Evolutionary conservation across 2,329 filamentous ascomycete genomes (phyloP).

Genomic region (Epichloe brachyelytri): DNA sequence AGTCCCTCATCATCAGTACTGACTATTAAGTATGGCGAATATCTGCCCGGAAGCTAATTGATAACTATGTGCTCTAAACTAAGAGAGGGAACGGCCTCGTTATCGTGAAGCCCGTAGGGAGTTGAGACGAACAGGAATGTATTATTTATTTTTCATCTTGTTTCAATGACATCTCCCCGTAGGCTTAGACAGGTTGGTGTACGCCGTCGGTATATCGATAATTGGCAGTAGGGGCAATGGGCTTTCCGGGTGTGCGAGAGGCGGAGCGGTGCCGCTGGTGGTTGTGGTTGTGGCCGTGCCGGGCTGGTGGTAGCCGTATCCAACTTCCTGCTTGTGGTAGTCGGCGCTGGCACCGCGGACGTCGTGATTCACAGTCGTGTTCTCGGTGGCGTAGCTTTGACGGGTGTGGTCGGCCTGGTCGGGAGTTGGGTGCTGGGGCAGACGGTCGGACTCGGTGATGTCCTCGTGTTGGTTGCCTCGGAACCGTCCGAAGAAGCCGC

Average conservation of each 20-base stretch:
- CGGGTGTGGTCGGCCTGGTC: slow-evolving; percentile 26
- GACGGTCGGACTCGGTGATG: slow-evolving; percentile 17
- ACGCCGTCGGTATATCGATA: slow-evolving; percentile 27
- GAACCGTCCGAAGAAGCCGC: slow-evolving; percentile 22
- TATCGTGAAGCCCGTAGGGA: no score
- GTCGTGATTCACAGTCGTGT: slow-evolving; percentile 20
- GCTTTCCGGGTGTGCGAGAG: background rate
- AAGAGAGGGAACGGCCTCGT: no score
- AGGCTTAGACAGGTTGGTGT: slow-evolving; percentile 17
- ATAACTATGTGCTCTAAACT: no score
- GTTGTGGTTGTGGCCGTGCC: background rate
- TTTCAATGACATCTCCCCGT: no score
- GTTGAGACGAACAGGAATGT: no score
- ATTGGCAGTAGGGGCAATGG: slow-evolving; percentile 9
- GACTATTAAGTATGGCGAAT: no score
- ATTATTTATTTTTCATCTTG: no score
- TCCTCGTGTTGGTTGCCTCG: slow-evolving; percentile 16
- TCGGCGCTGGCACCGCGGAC: slow-evolving; percentile 15
- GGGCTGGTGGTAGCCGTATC: slow-evolving; percentile 11
- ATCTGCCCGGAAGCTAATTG: no score
- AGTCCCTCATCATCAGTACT: no score
- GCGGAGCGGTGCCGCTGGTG: background rate
- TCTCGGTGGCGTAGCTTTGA: slow-evolving; percentile 29
- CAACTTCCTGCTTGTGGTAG: slow-evolving; percentile 16
- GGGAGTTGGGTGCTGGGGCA: slow-evolving; percentile 28